Conservation (phyloP, 2,329 filamentous ascomycete species). For the Cyphellophora attinorum region DNA sequence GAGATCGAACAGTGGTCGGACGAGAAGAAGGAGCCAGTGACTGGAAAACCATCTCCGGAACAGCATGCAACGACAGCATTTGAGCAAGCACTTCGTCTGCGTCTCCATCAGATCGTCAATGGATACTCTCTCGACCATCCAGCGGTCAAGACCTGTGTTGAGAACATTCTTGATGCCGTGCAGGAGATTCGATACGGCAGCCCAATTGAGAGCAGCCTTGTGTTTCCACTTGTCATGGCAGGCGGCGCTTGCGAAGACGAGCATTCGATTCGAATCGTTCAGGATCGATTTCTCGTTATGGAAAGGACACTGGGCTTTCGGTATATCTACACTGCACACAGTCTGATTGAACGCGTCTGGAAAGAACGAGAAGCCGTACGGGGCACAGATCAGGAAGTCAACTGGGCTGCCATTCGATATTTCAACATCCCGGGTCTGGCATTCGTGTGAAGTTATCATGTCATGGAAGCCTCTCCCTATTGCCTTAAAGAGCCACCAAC, state of each 20-base stretch:
- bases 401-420: constrained; percentile 23
- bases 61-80: constrained; percentile 29
- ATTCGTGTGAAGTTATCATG: constrained; percentile 12
- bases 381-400: constrained; percentile 13
- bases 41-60: constrained; percentile 11
- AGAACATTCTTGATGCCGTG: constrained; percentile 26
- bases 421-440: constrained; percentile 21
- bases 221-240: constrained; percentile 34
- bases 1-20: constrained; percentile 29
- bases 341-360: constrained; percentile 34
- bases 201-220: constrained; percentile 30
- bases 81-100: constrained; percentile 32
- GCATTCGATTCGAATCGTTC: constrained; percentile 30
- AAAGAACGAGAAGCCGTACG: constrained; percentile 5
- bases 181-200: constrained; percentile 34
- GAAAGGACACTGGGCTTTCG: constrained; percentile 35
- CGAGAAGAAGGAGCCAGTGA: constrained; percentile 20
- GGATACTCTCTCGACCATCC: constrained; percentile 29
- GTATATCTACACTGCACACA: constrained; percentile 32
- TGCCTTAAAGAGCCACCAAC: too few species aligned
- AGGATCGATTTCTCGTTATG: constrained; percentile 34
- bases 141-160: constrained; percentile 24
- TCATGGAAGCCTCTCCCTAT: too few species aligned
- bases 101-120: constrained; percentile 34
- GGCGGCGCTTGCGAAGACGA: constrained; percentile 27